These are phyloP conservation scores for Neurospora sp. DNA, from an alignment of 495 filamentous ascomycete genomes.

Conservation along the genomic window DNA sequence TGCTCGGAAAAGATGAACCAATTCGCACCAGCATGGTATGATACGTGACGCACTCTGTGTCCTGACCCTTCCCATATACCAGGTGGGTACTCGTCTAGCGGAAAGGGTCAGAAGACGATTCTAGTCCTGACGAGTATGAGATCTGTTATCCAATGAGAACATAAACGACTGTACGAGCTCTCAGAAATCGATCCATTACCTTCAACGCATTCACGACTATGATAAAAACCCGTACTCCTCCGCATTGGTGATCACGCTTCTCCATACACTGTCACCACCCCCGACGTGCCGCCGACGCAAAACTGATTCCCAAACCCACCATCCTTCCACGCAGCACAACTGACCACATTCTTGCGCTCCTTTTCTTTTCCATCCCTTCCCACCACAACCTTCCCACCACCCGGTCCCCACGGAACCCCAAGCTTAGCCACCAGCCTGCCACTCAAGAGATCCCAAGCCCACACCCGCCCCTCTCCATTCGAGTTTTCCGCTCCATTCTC, in stretches of 20 bases:
- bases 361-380: conserved; percentile 43
- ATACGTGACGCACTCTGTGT: not conserved
- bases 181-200: not conserved
- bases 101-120: no score
- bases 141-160: not conserved
- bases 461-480: conserved; percentile 52
- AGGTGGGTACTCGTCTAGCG: no score
- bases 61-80: not conserved
- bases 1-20: not conserved
- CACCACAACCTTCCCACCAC: conserved; percentile 37
- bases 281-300: conserved; percentile 44
- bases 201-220: not conserved
- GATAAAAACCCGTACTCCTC: not conserved
- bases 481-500: conserved; percentile 38
- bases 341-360: conserved; percentile 41
- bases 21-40: not conserved
- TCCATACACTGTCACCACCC: conserved; percentile 46
- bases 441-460: conserved; percentile 82
- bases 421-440: conserved; percentile 56
- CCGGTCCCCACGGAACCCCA: conserved; percentile 49
- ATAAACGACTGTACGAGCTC: not conserved
- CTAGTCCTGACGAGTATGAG: no score
- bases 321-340: conserved; percentile 64
- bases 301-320: conserved; percentile 50
- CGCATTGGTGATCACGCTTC: conserved; percentile 12